Conservation (phyloP, 345 rosid genomes). For the Luvunga scandens region DNA sequence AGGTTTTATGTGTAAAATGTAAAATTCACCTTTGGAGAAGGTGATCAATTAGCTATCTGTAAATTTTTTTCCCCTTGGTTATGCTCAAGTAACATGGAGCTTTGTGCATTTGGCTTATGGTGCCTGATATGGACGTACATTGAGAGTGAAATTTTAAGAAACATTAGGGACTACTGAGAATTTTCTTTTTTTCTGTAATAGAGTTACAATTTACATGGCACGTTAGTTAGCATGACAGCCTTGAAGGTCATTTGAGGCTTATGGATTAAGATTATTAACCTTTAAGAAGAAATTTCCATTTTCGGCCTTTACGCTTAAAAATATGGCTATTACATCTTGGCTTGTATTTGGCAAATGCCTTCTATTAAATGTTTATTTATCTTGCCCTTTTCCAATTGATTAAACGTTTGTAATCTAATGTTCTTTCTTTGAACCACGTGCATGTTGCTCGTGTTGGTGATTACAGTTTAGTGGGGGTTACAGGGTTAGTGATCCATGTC, state of each 20-base stretch:
- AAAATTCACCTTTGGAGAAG: not conserved
- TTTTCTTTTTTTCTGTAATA: not conserved
- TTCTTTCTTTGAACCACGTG: slow-evolving; percentile 43
- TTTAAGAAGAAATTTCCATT: not conserved
- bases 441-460: slow-evolving; percentile 99
- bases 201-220: not conserved
- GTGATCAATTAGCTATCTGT: not conserved
- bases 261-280: not conserved
- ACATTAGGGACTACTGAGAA: not conserved
- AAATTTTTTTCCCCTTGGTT: not conserved
- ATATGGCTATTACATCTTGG: too few relatives aligned
- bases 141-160: not conserved
- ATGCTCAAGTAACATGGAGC: not conserved
- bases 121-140: not conserved
- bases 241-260: not conserved
- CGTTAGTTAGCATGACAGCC: not conserved
- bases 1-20: not conserved
- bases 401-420: slow-evolving; percentile 5
- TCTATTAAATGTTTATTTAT: not conserved
- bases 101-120: not conserved
- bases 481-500: slow-evolving; percentile 64
- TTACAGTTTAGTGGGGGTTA: slow-evolving; percentile 68
- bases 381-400: not conserved
- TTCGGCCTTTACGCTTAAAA: not conserved
- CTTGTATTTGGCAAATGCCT: too few relatives aligned